Evolutionary conservation across 306 rosid species (phyloP), one percentile per base, ranked within the genome.

Genomic region (Trifolium dubium): DNA sequence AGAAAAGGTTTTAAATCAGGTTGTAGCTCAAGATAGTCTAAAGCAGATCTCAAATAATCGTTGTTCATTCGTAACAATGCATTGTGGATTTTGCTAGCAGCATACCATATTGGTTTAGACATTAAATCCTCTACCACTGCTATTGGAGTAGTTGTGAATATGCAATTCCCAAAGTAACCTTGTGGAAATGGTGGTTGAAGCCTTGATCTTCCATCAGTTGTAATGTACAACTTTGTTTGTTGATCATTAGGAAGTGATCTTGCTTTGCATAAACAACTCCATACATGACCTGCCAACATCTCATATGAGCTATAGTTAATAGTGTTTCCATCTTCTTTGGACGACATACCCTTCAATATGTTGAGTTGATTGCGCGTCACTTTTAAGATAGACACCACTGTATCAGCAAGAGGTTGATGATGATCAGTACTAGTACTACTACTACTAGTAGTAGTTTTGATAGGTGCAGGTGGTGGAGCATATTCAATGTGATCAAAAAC

Each of bases 141-240:
- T 0, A 85, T 62, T 2, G 92, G 97, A 4, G 98, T 91, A 15
- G 96, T 29, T 1, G 98, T 88, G 86, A 89, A 93, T 15, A 93
- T 89, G 34, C 87, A 97, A 54, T 93, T 91, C 67, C 98, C 97
- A 58, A 91, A 91, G 83, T 89, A 93, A 30, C 97, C 93, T 2
- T 77, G 87, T 9, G 97, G 98, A 50, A 89, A 94, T 12, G 89
- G 83, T 6, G 97, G 98, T 59, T 80, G 83, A 80, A 93, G 61
- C 64, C 98, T 89, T 17, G 90, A 65, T 75, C 97, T 55, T 71
- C 98, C 98, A 78, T 91, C 97, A 10, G 93, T 92, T 37, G 96
- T 96, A 67, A 93, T 88, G 66, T 83, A 91, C 54, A 93, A 19
- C 51, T 93, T 91, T 10, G 92, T 89, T 43, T 81, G 89, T 76